These are phyloP conservation scores for Rhizopogon parksii DNA, from an alignment of 1,284 basidiomycete species.

Conservation along the genomic window DNA sequence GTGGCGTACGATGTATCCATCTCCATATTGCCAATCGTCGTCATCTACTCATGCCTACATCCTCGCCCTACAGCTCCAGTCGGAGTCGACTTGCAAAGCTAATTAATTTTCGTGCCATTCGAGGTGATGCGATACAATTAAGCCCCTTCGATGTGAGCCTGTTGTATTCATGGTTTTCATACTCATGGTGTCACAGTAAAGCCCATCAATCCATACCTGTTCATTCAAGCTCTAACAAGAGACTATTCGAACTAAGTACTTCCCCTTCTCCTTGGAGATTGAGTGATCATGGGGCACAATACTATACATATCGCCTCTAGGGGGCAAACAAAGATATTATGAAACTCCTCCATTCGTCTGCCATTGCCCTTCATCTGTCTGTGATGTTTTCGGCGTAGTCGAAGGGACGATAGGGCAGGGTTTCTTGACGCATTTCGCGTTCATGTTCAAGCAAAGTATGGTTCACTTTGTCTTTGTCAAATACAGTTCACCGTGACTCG, in stretches of 20 bases:
- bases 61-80: background rate
- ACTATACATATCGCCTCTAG: background rate
- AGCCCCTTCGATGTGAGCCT: too few species aligned
- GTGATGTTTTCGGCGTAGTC: too few species aligned
- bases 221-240: background rate
- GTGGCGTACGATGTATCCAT: background rate
- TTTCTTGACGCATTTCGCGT: too few species aligned
- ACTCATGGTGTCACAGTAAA: background rate
- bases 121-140: too few species aligned
- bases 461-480: too few species aligned
- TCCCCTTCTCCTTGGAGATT: background rate
- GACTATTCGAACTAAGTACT: background rate
- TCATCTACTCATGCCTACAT: background rate
- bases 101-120: too few species aligned
- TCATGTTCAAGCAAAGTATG: too few species aligned
- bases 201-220: background rate
- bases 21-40: background rate
- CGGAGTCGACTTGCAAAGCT: background rate
- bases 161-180: too few species aligned
- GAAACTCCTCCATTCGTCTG: background rate
- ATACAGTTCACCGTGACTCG: too few species aligned
- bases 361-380: too few species aligned
- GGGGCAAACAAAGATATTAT: constrained; percentile 3
- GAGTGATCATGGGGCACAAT: too few species aligned
- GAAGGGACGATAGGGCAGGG: too few species aligned